A percentile compares a stretch with the other conserved stretches of the same genome.
These are phyloP conservation scores for Taiwanofungus camphoratus DNA, from an alignment of 1,284 basidiomycete species.

Conservation along the genomic window DNA sequence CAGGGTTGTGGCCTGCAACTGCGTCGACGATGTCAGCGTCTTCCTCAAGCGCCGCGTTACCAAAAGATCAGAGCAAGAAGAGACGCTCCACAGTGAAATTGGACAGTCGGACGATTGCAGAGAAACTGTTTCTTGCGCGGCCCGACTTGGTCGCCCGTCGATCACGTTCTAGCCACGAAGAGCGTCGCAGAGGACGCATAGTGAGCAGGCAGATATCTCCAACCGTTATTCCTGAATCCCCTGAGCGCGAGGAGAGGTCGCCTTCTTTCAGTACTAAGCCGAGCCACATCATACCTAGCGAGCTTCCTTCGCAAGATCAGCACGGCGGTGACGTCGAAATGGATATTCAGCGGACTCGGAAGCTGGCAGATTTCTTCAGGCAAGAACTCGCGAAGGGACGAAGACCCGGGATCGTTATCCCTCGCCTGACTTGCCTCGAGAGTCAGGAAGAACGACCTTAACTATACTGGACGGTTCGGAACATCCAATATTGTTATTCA, in stretches of 20 bases:
- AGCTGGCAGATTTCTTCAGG: slow-evolving; percentile 15
- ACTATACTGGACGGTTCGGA: slow-evolving; percentile 14
- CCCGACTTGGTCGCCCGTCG: slow-evolving; percentile 22
- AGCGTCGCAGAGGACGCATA: slow-evolving; percentile 1
- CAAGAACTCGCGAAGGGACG: slow-evolving; percentile 15
- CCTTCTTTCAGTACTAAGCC: too few relatives aligned
- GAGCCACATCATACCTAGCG: slow-evolving; percentile 1
- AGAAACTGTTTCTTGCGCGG: slow-evolving; percentile 24
- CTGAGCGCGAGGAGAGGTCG: too few relatives aligned
- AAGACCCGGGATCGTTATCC: slow-evolving; percentile 21
- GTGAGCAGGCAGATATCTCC: too few relatives aligned
- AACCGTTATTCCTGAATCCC: too few relatives aligned
- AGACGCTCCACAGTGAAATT: slow-evolving; percentile 22
- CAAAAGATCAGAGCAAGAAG: slow-evolving; percentile 33
- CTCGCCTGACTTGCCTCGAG: slow-evolving; percentile 20
- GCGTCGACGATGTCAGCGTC: too few relatives aligned
- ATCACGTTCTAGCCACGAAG: too few relatives aligned
- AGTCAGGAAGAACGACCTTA: slow-evolving; percentile 20
- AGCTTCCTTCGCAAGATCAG: slow-evolving; percentile 17
- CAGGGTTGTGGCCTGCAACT: too few relatives aligned
- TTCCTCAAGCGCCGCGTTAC: background rate
- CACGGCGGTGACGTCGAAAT: slow-evolving; percentile 10
- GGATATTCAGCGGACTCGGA: slow-evolving; percentile 10
- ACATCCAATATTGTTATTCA: background rate
- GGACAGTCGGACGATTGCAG: slow-evolving; percentile 20